Evolutionary conservation across 1,139 yeast species (phyloP).

Genomic region (Diutina ranongensis): DNA sequence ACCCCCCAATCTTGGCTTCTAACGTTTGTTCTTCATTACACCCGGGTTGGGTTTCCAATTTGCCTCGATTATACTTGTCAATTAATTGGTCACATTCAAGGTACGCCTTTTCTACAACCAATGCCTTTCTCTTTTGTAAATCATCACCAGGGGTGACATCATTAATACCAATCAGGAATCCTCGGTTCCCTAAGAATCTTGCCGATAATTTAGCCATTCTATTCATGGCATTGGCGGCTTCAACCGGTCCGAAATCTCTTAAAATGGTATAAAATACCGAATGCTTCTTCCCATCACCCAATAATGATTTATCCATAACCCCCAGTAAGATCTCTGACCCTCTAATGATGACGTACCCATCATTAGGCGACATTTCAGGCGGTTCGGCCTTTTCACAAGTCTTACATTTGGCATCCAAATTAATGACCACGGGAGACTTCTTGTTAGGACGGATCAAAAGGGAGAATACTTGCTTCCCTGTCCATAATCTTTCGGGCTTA

Average conservation of each 20-base stretch:
- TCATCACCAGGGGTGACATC: constrained; percentile 92
- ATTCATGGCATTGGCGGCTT: constrained; percentile 94
- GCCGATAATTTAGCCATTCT: constrained; percentile 98
- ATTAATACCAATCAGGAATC: constrained; percentile 93
- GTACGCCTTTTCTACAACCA: constrained; percentile 86
- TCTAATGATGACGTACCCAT: constrained; percentile 83
- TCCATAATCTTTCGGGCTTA: constrained; percentile 88
- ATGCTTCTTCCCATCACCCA: constrained; percentile 97
- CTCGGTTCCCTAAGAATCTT: constrained; percentile 84
- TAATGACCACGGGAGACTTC: constrained; percentile 67
- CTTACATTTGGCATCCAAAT: constrained; percentile 89
- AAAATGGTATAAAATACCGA: constrained; percentile 91
- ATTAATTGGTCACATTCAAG: constrained; percentile 87
- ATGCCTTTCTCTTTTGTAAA: constrained; percentile 69
- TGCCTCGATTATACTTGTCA: constrained; percentile 68
- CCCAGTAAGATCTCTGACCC: constrained; percentile 88
- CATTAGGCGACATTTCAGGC: constrained; percentile 94
- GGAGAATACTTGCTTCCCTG: constrained; percentile 93
- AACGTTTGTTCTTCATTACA: constrained; percentile 97
- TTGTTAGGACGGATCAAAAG: constrained; percentile 76
- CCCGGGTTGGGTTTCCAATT: constrained; percentile 96
- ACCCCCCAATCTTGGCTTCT: constrained; percentile 95
- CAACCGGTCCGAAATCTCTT: constrained; percentile 91
- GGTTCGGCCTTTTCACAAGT: constrained; percentile 63
- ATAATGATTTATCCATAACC: constrained; percentile 90